Evolutionary conservation across 352 stramenopile genomes (phyloP).

Genomic region (Pythium phragmitis): DNA sequence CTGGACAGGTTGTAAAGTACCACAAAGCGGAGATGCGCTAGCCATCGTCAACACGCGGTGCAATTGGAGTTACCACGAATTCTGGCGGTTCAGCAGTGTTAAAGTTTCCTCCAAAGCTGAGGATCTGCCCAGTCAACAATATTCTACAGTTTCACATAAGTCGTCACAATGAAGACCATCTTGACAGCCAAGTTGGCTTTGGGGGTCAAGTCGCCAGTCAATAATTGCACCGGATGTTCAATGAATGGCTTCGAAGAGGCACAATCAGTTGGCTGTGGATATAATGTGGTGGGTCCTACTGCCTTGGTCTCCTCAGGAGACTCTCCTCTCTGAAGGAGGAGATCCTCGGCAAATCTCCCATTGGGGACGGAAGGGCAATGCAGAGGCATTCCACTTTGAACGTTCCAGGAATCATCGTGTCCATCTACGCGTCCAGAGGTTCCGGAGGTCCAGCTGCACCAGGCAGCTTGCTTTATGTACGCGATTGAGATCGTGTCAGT

Average conservation of each 20-base stretch:
- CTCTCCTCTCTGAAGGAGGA: too few relatives aligned
- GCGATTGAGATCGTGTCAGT: background rate
- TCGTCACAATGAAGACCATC: background rate
- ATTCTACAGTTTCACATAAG: background rate
- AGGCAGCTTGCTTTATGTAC: background rate
- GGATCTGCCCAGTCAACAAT: conserved; percentile 1
- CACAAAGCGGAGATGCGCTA: too few relatives aligned
- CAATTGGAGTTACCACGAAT: background rate
- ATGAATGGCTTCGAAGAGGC: too few relatives aligned
- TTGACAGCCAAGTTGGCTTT: background rate
- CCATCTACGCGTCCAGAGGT: background rate
- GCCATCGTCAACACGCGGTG: background rate
- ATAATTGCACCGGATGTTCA: background rate
- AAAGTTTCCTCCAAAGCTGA: background rate
- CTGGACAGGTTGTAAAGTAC: too few relatives aligned
- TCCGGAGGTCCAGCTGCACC: conserved; percentile 1
- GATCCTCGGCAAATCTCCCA: too few relatives aligned
- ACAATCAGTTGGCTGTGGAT: background rate
- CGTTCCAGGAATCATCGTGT: background rate
- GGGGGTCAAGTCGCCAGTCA: background rate
- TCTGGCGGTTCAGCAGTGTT: conserved; percentile 1
- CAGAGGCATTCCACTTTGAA: background rate
- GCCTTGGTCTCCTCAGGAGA: too few relatives aligned
- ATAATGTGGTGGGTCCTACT: too few relatives aligned
- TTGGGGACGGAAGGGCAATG: background rate